These are phyloP conservation scores for Trichophyton benhamiae DNA, from an alignment of 2,329 filamentous ascomycete species.

Conservation along the genomic window DNA sequence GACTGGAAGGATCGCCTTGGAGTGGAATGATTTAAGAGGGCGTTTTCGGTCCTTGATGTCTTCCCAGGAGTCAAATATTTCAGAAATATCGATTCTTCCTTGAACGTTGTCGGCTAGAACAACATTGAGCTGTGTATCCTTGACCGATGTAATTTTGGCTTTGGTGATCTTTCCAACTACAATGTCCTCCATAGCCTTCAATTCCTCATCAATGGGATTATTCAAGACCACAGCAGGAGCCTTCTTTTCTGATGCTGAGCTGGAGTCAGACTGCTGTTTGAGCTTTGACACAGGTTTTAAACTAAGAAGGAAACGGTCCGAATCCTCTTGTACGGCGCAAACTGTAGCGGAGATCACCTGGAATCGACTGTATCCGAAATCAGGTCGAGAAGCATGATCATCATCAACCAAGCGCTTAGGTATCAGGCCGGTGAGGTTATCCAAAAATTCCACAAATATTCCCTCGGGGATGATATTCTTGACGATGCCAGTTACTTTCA, in stretches of 20 bases:
- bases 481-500: conserved; percentile 64
- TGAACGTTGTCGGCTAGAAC: conserved; percentile 75
- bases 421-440: conserved; percentile 62
- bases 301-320: conserved; percentile 56
- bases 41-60: conserved; percentile 71
- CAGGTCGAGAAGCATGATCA: conserved; percentile 53
- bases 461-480: conserved; percentile 71
- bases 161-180: conserved; percentile 59
- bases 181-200: conserved; percentile 59
- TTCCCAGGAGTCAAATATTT: conserved; percentile 79
- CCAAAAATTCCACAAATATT: conserved; percentile 79
- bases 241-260: conserved; percentile 26
- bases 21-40: conserved; percentile 62
- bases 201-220: conserved; percentile 53
- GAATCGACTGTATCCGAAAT: conserved; percentile 66
- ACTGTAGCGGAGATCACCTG: conserved; percentile 66
- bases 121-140: conserved; percentile 86
- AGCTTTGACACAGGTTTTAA: conserved; percentile 40
- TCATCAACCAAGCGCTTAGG: conserved; percentile 65
- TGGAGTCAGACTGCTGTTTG: conserved; percentile 29
- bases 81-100: conserved; percentile 85
- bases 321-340: conserved; percentile 56
- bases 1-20: conserved; percentile 58
- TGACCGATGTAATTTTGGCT: conserved; percentile 69
- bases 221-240: conserved; percentile 23